A percentile compares a stretch with the other conserved stretches of the same genome.
Conservation (phyloP, 2,329 filamentous ascomycete species). For the Dactylellina drechsleri region DNA sequence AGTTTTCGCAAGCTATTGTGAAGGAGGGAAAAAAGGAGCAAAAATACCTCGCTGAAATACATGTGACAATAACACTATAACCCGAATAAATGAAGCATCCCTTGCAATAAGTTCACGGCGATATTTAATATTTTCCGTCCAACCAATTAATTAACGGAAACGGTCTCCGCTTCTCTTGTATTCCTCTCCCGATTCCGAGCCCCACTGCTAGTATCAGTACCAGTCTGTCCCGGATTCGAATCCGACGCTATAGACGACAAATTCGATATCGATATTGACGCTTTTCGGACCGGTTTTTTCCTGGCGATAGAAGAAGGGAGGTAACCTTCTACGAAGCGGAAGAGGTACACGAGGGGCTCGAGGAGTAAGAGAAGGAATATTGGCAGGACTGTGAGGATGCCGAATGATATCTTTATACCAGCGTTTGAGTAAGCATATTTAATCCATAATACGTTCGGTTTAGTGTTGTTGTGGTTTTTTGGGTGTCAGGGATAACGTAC, state of each 20-base stretch:
- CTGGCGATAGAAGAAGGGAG: slow-evolving; percentile 32
- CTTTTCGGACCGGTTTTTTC: slow-evolving; percentile 17
- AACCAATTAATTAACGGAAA: neutral
- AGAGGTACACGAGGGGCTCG: slow-evolving; percentile 50
- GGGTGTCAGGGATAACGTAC: slow-evolving; percentile 17
- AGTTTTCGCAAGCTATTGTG: no score
- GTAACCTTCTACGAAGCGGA: slow-evolving; percentile 39
- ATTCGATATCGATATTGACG: slow-evolving; percentile 34
- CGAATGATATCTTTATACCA: slow-evolving; percentile 29
- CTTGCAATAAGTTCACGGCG: no score
- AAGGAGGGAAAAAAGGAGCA: no score
- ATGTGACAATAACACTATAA: no score
- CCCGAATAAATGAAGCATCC: no score
- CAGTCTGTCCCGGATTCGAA: slow-evolving; percentile 20
- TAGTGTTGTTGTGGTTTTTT: neutral
- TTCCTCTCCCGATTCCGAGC: neutral
- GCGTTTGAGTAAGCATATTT: neutral
- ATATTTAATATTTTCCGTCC: no score
- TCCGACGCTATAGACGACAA: slow-evolving; percentile 44
- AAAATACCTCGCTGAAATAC: no score
- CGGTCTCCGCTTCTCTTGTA: slow-evolving; percentile 6
- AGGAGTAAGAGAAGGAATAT: slow-evolving; percentile 46
- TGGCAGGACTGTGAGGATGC: slow-evolving; percentile 37
- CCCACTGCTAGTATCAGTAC: neutral
- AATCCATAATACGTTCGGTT: neutral